phyloP scores from a whole-genome alignment of 2,329 filamentous ascomycete genomes.

The Alternaria postmessia region DNA sequence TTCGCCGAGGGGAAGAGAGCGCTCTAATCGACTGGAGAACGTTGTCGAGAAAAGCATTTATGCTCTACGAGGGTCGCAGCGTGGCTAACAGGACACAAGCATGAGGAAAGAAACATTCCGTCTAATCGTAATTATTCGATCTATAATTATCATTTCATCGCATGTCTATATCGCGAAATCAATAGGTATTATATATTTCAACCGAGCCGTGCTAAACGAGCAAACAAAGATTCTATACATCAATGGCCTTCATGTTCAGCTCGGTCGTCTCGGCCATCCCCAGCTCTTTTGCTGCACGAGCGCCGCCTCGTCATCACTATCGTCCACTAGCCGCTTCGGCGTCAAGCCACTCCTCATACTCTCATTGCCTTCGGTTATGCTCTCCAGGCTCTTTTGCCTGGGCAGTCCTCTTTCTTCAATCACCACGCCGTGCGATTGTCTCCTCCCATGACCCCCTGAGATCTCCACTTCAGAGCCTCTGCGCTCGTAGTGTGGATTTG shows the following conservation, averaged over 20 bases:
- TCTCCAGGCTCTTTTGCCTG: slow-evolving; percentile 33
- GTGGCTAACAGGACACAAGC: background rate
- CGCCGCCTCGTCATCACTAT: slow-evolving; percentile 38
- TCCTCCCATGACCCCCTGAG: slow-evolving; percentile 8
- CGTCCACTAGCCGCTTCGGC: slow-evolving; percentile 19
- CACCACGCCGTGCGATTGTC: slow-evolving; percentile 16
- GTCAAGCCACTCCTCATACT: slow-evolving; percentile 30
- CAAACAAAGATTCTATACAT: background rate
- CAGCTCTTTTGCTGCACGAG: slow-evolving; percentile 23
- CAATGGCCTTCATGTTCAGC: background rate
- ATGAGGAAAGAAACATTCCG: background rate
- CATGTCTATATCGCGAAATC: background rate
- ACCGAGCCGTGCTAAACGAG: background rate
- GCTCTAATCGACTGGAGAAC: background rate
- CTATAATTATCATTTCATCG: background rate
- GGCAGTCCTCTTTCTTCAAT: slow-evolving; percentile 17
- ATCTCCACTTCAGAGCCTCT: slow-evolving; percentile 21
- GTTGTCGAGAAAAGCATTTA: background rate
- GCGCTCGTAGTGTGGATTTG: slow-evolving; percentile 28
- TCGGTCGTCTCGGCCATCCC: slow-evolving; percentile 15
- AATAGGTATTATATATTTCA: background rate
- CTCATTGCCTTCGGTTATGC: slow-evolving; percentile 32
- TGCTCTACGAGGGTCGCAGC: background rate
- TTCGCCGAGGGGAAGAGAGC: background rate
- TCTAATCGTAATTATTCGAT: background rate